These are phyloP conservation scores for Penicillium psychrofluorescens DNA, from an alignment of 495 filamentous ascomycete genomes.

Conservation along the genomic window DNA sequence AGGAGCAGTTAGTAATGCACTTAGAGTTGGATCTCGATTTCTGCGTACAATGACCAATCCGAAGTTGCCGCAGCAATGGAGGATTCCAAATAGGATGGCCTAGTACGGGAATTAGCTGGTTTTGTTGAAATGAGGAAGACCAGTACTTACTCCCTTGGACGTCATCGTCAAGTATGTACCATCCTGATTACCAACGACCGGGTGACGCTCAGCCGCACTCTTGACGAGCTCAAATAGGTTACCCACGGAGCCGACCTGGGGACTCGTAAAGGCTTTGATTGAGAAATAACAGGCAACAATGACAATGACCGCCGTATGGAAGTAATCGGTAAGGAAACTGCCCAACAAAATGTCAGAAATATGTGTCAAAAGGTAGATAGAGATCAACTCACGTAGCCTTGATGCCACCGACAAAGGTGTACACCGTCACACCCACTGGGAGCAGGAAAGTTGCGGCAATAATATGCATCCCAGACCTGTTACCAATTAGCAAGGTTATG, in stretches of 20 bases:
- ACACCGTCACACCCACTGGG: constrained; percentile 35
- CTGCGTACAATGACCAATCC: constrained; percentile 30
- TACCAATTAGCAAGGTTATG: too few species aligned
- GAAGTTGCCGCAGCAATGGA: constrained; percentile 35
- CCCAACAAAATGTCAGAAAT: neutral
- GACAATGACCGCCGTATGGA: constrained; percentile 39
- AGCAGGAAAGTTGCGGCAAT: constrained; percentile 37
- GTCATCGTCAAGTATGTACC: constrained; percentile 46
- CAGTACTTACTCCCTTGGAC: constrained; percentile 29
- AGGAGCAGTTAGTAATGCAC: neutral
- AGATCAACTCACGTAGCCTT: constrained; percentile 33
- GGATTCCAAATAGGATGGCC: constrained; percentile 39
- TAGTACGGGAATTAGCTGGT: neutral
- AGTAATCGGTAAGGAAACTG: constrained; percentile 40
- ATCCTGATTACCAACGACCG: constrained; percentile 36
- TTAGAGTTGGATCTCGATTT: neutral
- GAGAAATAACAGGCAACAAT: constrained; percentile 42
- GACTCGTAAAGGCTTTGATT: constrained; percentile 34
- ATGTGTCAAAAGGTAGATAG: neutral
- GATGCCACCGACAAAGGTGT: constrained; percentile 40
- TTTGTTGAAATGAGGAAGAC: neutral
- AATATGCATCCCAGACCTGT: constrained; percentile 37
- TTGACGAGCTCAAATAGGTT: constrained; percentile 40
- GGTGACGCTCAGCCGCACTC: constrained; percentile 32
- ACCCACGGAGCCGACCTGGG: constrained; percentile 31